Base-by-base conservation (phyloP, 352 stramenopile species). In the Halophytophthora batemanensis region DNA sequence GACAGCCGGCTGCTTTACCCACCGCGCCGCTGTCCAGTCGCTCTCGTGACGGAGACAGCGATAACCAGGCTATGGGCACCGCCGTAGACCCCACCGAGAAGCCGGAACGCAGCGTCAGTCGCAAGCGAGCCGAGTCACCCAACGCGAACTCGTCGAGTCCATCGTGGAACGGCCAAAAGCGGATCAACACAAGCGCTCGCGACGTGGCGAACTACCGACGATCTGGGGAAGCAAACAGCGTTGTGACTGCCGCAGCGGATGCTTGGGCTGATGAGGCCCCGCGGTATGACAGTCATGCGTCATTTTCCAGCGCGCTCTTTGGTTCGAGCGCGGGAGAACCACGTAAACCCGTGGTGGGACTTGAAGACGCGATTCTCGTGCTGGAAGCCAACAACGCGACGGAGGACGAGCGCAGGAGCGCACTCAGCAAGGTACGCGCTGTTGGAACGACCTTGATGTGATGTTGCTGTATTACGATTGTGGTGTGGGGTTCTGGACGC, bases 81-180 rank as follows among this genome's bases (percentile, higher is more conserved):
- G 11, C 34, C 33, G 38, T 23, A 45, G n/a, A 25, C 0, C 1
- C 21, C 5, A 36, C 50, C 3, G 58, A 58, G 29, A 66, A 58
- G 36, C 46, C 39, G 12, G 70, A 81, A 23, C 64, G 64, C 12
- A 77, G 25, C 25, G 25, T 31, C 4, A 31, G 68, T 31, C 67
- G 73, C n/a, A 84, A 84, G 35, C 67, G 73, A 31, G 58, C 51
- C 11, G 70, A 84, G 56, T 81, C 73, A 15, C 73, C 73, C 5
- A 81, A 64, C 13, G 59, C 62, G 13, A 71, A 52, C 53, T 76
- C 54, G 14, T 66, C 59, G 10, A 73, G 61, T 44, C 61, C 73
- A 40, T 45, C 65, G 63, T 59, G 56, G 8, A 76, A 55, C 38
- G 68, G 57, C 13, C 70, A 79, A 49, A 84, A 84, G 17, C 59